Evolutionary conservation across 495 filamentous ascomycete genomes (phyloP).

Genomic region (Lasiosphaeriaceae sp.): DNA sequence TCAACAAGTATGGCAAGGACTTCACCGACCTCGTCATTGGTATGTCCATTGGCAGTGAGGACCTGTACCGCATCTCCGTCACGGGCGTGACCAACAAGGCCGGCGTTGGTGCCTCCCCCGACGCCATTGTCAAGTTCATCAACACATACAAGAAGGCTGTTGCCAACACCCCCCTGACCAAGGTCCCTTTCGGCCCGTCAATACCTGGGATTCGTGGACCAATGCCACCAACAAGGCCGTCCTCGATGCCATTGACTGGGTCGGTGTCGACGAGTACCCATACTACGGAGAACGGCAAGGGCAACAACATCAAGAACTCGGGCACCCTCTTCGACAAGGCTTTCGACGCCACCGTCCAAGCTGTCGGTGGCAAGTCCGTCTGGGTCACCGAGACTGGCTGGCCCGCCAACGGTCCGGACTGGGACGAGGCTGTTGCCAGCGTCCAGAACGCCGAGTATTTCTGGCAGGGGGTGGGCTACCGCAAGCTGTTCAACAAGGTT

Average conservation of each 20-base stretch:
- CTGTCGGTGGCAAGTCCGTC: slow-evolving; percentile 39
- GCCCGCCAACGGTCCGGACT: slow-evolving; percentile 37
- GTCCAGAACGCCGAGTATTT: slow-evolving; percentile 62
- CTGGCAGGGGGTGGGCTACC: slow-evolving; percentile 70
- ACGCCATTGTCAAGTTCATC: slow-evolving; percentile 44
- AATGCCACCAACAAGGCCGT: slow-evolving; percentile 45
- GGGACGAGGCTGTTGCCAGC: slow-evolving; percentile 56
- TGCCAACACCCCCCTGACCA: slow-evolving; percentile 24
- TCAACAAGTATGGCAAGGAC: slow-evolving; percentile 37
- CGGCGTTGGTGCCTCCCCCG: slow-evolving; percentile 39
- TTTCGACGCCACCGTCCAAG: slow-evolving; percentile 28
- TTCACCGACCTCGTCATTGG: slow-evolving; percentile 48
- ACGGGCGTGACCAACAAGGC: slow-evolving; percentile 40
- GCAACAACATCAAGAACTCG: slow-evolving; percentile 40
- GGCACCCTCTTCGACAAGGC: slow-evolving; percentile 39
- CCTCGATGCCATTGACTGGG: slow-evolving; percentile 45
- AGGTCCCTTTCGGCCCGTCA: slow-evolving; percentile 46
- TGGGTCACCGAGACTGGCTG: slow-evolving; percentile 54
- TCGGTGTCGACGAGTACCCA: slow-evolving; percentile 51
- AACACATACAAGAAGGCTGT: slow-evolving; percentile 43
- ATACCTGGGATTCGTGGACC: slow-evolving; percentile 48
- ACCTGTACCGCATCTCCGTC: slow-evolving; percentile 48
- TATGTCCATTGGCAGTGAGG: slow-evolving; percentile 51
- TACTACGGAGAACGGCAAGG: slow-evolving; percentile 47
- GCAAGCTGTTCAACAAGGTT: slow-evolving; percentile 55